phyloP scores from a whole-genome alignment of 148 eudicot genomes.

The Cornus kousa region DNA sequence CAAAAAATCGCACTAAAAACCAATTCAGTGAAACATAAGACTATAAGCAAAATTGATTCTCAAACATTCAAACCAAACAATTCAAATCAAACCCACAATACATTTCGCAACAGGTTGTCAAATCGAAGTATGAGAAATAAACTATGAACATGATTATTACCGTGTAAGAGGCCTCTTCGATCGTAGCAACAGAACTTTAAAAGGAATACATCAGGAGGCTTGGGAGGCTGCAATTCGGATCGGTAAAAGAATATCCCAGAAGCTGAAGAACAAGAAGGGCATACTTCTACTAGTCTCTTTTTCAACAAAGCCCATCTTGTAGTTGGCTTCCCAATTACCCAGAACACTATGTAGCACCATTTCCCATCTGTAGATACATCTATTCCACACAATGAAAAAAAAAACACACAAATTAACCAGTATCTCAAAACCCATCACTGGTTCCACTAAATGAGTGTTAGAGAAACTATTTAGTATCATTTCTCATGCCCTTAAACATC shows the following conservation, averaged over 20 bases:
- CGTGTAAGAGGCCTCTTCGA: constrained; percentile 76
- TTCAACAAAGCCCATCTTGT: constrained; percentile 79
- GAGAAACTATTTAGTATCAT: background rate
- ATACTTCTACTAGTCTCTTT: constrained; percentile 67
- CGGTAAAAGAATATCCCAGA: constrained; percentile 63
- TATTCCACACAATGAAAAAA: constrained; percentile 25
- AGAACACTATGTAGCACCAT: constrained; percentile 89
- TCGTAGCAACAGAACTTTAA: constrained; percentile 72
- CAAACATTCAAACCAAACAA: background rate
- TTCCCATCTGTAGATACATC: constrained; percentile 92
- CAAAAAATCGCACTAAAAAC: no score
- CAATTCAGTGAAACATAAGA: no score
- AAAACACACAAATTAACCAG: constrained; percentile 7
- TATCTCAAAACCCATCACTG: constrained; percentile 8
- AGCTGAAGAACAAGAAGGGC: constrained; percentile 80
- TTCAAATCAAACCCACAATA: background rate
- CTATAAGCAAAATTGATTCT: no score
- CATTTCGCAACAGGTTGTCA: background rate
- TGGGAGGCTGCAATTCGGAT: constrained; percentile 58
- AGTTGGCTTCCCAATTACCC: constrained; percentile 62
- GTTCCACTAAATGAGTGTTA: background rate
- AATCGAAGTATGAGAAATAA: background rate
- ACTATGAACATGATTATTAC: constrained; percentile 32
- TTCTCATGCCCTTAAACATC: background rate
- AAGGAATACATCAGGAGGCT: constrained; percentile 76